Conservation (phyloP, 768 basidiomycete species). For the Tricholoma matsutake region DNA sequence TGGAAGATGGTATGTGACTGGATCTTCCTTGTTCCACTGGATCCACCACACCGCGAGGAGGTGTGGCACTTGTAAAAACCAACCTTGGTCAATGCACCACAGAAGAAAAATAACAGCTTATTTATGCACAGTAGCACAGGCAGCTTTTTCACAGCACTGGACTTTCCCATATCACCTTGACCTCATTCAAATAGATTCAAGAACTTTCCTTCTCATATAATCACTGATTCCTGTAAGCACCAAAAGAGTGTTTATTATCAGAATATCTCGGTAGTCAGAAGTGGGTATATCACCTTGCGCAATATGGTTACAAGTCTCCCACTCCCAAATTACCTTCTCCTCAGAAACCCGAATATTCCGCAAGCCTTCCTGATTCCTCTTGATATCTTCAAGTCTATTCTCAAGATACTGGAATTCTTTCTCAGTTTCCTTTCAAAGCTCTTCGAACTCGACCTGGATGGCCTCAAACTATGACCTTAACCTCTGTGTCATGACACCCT, state of each 20-base stretch:
- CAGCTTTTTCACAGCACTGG: neutral
- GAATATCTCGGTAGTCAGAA: neutral
- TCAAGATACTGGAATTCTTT: neutral
- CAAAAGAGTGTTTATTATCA: too few species aligned
- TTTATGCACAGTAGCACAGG: slow-evolving; percentile 1
- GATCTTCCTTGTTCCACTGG: neutral
- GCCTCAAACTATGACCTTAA: neutral
- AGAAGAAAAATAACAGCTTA: neutral
- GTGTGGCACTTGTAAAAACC: neutral
- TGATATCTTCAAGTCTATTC: neutral
- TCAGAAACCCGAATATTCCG: neutral
- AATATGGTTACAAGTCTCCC: neutral
- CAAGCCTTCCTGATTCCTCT: neutral
- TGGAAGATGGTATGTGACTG: neutral
- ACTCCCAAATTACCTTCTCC: neutral
- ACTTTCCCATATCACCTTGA: neutral
- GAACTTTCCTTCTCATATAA: neutral
- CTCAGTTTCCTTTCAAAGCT: neutral
- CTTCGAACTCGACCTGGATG: neutral
- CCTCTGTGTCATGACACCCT: neutral
- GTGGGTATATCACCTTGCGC: neutral
- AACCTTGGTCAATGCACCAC: neutral
- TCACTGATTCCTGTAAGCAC: neutral
- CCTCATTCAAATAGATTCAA: neutral
- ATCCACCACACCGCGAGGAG: neutral